Percentiles rank a stretch among this genome's conserved stretches.
Conservation (phyloP, 495 filamentous ascomycete species). For the Friedmanniomyces simplex region DNA sequence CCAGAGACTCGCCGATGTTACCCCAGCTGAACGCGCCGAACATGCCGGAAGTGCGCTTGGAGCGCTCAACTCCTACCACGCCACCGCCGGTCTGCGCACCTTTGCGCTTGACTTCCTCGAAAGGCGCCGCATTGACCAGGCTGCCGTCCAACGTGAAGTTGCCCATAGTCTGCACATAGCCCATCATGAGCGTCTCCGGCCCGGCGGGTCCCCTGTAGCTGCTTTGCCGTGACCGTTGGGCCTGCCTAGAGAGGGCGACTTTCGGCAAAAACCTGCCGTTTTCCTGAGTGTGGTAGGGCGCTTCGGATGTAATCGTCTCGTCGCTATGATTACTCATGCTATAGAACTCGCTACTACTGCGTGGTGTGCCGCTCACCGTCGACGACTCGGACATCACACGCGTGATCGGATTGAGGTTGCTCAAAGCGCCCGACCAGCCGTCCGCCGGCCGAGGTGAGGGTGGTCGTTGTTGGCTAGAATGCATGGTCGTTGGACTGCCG, state of each 20-base stretch:
- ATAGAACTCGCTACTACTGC: conserved; percentile 92
- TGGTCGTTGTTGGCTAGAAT: conserved; percentile 22
- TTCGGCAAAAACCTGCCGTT: conserved; percentile 38
- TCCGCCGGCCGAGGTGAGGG: conserved; percentile 30
- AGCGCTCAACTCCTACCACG: conserved; percentile 66
- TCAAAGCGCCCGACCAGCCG: conserved; percentile 16
- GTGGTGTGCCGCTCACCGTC: conserved; percentile 48
- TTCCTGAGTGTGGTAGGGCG: conserved; percentile 50
- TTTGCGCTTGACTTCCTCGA: conserved; percentile 92
- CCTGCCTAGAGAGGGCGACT: conserved; percentile 49
- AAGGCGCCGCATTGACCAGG: conserved; percentile 74
- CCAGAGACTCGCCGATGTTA: conserved; percentile 76
- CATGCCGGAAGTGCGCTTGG: conserved; percentile 67
- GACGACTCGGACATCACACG: conserved; percentile 66
- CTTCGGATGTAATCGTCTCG: conserved; percentile 88
- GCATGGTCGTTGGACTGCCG: conserved; percentile 10
- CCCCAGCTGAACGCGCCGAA: conserved; percentile 83
- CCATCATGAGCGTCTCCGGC: conserved; percentile 89
- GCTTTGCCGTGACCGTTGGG: conserved; percentile 1
- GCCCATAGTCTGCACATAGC: conserved; percentile 89
- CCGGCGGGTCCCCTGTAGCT: neutral
- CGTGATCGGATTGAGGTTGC: conserved; percentile 45
- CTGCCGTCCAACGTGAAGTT: conserved; percentile 88
- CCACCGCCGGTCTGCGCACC: conserved; percentile 78
- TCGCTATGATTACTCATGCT: conserved; percentile 86